Base-by-base conservation (phyloP, 768 basidiomycete genomes). In the Phaffia australis region DNA sequence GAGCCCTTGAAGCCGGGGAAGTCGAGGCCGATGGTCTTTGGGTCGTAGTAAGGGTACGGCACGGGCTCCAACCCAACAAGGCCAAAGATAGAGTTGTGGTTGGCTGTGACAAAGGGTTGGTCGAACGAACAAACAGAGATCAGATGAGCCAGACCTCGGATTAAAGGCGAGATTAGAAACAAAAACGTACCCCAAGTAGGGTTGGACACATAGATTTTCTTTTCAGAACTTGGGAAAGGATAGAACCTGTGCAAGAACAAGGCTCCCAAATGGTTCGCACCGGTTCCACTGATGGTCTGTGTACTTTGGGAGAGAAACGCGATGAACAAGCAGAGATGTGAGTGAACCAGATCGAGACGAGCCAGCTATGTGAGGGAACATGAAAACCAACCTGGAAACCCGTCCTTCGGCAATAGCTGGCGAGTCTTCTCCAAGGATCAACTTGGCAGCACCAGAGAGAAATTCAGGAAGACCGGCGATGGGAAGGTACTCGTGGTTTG, bases 211-310 rank as follows among this genome's bases (percentile, higher is more conserved):
- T 86, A 91, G 69, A 95, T 78, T 70, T 81, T 82, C 72, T 87
- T 86, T 58, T 81, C 76, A 61, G 78, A 77, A 80, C 82, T 88
- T 3, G 80, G 78, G 65, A 72, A 72, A 25, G 70, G 64, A 78
- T 94, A 95, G 79, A 88, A 92, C 68, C 81, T 81, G 69, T 85
- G 84, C 70, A 97, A 78, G 81, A 95, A 95, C 61, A 91, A 78
- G 2, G 85, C 92, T 29, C 85, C 93, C 57, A 94, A 82, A 77
- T 94, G 92, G 79, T 94, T 93, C 58, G 93, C 93, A 59, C 93
- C 93, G 1, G 93, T 98, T 30, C 93, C 93, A 18, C 90, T 94
- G 71, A 95, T 88, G 18, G 93, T 93, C 79, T 98, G 93, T 56
- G 87, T 87, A 75, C 76, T 77, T 42, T 69, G 66, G 18, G 71